Base-by-base conservation (phyloP, 352 stramenopile genomes). In the Elongisporangium senticosum region DNA sequence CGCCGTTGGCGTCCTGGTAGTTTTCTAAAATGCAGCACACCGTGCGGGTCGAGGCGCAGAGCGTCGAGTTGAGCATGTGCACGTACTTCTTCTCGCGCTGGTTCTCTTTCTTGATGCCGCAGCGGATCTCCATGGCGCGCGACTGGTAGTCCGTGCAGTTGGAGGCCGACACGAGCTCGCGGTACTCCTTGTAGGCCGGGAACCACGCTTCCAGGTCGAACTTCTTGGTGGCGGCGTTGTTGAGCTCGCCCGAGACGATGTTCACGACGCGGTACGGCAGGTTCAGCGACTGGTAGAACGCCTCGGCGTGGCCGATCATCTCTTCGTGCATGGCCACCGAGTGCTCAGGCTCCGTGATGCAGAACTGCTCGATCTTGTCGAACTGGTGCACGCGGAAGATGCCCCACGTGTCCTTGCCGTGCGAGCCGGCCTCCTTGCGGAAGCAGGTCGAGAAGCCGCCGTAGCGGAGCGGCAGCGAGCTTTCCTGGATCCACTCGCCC, bases 331-430 rank as follows among this genome's bases (percentile, higher is more conserved):
- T 98, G 26, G 70, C 88, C 28, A 80, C 55, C 53, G 89, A 98
- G 62, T 90, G 82, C 64, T 98, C 96, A 53, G 97, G 94, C 56
- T 97, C 92, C 20, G 92, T 97, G 58, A 99, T 93, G 72, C 93
- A 98, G 73, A 99, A 99, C 74, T 99, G 96, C 78, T 99, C 97
- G 60, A 99, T 97, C 85, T 99, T 99, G 75, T 99, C 97, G 72
- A 99, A 99, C 82, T 99, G 98, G 85, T 99, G 98, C 7, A 99
- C 97, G 48, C 98, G 95, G 79, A 99, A 99, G 73, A 99, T 99
- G 49, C 98, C 98, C 86, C 97, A 98, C 67, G 98, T 99, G 77
- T 99, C 97, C 79, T 98, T 98, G 52, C 98, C 98, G 68, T 98
- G 96, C 51, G 88, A 96, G 28, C 98, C 98, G 13, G 97, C 97